Percentiles rank a stretch among this genome's conserved stretches.
These are phyloP conservation scores for Colletotrichum somersetense DNA, from an alignment of 2,329 filamentous ascomycete genomes.

Conservation along the genomic window DNA sequence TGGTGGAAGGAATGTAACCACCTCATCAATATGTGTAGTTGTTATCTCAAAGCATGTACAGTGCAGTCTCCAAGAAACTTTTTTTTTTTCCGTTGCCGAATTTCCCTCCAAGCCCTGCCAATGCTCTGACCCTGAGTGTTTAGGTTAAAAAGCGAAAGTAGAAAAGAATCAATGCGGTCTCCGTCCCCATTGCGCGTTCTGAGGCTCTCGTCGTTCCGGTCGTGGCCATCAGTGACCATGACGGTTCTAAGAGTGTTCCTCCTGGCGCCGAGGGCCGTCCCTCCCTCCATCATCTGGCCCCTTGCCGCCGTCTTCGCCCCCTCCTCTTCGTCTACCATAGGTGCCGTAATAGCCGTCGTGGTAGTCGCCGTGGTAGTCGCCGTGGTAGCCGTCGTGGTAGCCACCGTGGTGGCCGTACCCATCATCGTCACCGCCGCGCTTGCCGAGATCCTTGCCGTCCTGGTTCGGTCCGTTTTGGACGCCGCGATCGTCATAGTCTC, in stretches of 20 bases:
- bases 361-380: too few species aligned
- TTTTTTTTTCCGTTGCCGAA: too few species aligned
- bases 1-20: not conserved
- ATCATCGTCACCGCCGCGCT: not conserved
- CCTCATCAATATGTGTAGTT: not conserved
- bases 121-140: not conserved
- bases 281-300: not conserved
- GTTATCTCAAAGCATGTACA: conserved; percentile 4
- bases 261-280: conserved; percentile 12
- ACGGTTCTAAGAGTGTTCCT: not conserved
- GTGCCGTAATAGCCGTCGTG: not conserved
- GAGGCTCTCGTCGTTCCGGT: not conserved
- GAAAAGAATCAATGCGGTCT: not conserved
- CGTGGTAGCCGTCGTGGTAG: not conserved
- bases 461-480: not conserved
- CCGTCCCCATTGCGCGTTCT: too few species aligned
- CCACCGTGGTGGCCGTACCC: not conserved
- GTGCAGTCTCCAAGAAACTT: not conserved
- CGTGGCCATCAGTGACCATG: not conserved
- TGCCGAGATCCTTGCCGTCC: conserved; percentile 1
- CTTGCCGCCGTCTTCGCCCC: not conserved
- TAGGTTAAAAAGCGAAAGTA: not conserved
- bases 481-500: not conserved
- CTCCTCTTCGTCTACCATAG: not conserved
- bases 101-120: conserved; percentile 2